Conservation (phyloP, 208 protist species). For the Trypanosomatidae sp. region DNA sequence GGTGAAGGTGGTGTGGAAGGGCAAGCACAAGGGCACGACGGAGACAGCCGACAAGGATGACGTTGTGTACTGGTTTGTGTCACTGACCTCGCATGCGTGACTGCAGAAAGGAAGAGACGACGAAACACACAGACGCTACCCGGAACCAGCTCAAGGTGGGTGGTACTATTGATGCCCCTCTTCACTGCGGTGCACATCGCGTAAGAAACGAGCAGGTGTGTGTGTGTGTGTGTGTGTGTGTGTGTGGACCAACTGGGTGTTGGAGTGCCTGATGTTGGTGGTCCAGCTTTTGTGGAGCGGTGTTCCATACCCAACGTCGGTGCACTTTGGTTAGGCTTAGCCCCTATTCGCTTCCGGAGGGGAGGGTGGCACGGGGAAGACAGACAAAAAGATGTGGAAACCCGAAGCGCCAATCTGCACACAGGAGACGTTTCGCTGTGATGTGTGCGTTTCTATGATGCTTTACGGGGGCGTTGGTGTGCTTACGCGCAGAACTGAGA, state of each 20-base stretch:
- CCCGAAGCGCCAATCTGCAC: neutral
- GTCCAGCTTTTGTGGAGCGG: neutral
- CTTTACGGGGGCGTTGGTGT: neutral
- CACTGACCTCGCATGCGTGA: constrained; percentile 34
- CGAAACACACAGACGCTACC: neutral
- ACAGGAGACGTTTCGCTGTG: neutral
- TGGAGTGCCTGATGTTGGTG: neutral
- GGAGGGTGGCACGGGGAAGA: neutral
- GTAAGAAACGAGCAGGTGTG: neutral
- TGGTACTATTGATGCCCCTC: neutral
- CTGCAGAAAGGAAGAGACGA: neutral
- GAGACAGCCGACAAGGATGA: constrained; percentile 10
- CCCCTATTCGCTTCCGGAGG: neutral
- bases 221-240: neutral
- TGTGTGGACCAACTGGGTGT: neutral
- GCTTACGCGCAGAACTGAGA: neutral
- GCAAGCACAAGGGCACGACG: constrained; percentile 2
- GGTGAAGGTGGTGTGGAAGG: constrained; percentile 30
- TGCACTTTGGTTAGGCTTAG: neutral
- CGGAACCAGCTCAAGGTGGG: neutral
- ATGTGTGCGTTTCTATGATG: neutral
- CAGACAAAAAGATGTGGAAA: neutral
- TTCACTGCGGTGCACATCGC: neutral
- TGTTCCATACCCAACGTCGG: neutral
- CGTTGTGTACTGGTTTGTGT: constrained; percentile 62